Conservation (phyloP, 495 filamentous ascomycete genomes). For the Lentithecium fluviatile region DNA sequence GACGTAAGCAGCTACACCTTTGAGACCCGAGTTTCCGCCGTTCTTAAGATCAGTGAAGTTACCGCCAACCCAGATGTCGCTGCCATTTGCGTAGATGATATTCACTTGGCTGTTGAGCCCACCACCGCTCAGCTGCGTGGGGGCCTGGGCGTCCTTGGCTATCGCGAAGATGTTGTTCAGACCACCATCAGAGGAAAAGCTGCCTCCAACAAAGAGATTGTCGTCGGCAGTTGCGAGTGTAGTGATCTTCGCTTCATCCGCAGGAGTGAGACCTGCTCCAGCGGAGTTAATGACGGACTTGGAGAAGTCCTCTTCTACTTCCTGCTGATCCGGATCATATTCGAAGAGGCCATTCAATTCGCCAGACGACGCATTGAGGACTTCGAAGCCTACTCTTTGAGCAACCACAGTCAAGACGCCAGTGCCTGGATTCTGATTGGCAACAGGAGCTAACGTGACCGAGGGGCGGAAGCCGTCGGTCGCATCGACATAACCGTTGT, state of each 20-base stretch:
- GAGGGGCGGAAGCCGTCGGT: slow-evolving; percentile 72
- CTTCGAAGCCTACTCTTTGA: slow-evolving; percentile 74
- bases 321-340: slow-evolving; percentile 65
- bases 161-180: slow-evolving; percentile 72
- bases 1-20: slow-evolving; percentile 74
- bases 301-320: slow-evolving; percentile 61
- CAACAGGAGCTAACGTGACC: slow-evolving; percentile 71
- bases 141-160: slow-evolving; percentile 57
- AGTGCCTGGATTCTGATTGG: slow-evolving; percentile 57
- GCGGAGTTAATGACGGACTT: slow-evolving; percentile 73
- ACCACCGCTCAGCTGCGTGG: slow-evolving; percentile 53
- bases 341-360: slow-evolving; percentile 91
- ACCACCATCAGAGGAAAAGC: slow-evolving; percentile 67
- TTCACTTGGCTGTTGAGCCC: slow-evolving; percentile 81
- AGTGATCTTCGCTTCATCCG: slow-evolving; percentile 62
- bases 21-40: slow-evolving; percentile 58
- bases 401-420: slow-evolving; percentile 70
- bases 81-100: slow-evolving; percentile 63
- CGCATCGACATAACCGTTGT: slow-evolving; percentile 77
- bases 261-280: slow-evolving; percentile 58
- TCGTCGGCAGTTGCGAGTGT: slow-evolving; percentile 59
- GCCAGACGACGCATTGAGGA: slow-evolving; percentile 61
- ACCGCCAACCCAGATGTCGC: slow-evolving; percentile 77
- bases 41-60: slow-evolving; percentile 75
- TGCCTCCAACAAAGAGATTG: slow-evolving; percentile 75